Evolutionary conservation across 1,139 yeast species (phyloP).

Genomic region (Petasospora rhodanensis): DNA sequence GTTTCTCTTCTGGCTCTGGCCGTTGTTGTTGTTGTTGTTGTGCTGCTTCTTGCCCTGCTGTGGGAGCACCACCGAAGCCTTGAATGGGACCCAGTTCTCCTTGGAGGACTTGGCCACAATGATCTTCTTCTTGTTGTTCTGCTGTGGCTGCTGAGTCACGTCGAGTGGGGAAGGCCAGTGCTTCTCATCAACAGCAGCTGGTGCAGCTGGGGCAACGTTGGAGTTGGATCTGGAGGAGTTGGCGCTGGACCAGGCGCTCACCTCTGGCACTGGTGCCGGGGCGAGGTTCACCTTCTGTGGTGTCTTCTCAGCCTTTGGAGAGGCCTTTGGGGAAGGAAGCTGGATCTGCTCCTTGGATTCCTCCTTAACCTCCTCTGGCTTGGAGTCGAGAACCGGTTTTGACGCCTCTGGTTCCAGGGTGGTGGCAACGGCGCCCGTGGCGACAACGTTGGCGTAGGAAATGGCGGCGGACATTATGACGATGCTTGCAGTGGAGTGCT

Average conservation of each 20-base stretch:
- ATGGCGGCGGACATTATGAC: conserved; percentile 13
- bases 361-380: conserved; percentile 11
- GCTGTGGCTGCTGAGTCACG: conserved; percentile 12
- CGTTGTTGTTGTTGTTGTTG: conserved; percentile 5
- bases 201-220: conserved; percentile 6
- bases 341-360: conserved; percentile 15
- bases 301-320: conserved; percentile 20
- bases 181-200: conserved; percentile 29
- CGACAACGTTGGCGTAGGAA: conserved; percentile 23
- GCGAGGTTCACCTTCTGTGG: conserved; percentile 43
- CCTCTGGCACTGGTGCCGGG: conserved; percentile 75
- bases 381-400: too few species aligned
- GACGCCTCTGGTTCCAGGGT: conserved; percentile 11
- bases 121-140: conserved; percentile 10
- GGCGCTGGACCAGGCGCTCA: conserved; percentile 54
- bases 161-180: conserved; percentile 58
- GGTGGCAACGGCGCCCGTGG: conserved; percentile 16
- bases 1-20: conserved; percentile 18
- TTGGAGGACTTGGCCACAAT: conserved; percentile 44
- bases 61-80: conserved; percentile 56
- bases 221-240: conserved; percentile 31
- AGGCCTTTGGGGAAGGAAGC: conserved; percentile 24
- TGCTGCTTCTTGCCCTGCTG: conserved; percentile 20
- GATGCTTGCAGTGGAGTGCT: too few species aligned
- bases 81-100: conserved; percentile 88